Evolutionary conservation across 1,139 yeast genomes (phyloP), one percentile per base, ranked within the genome.

Genomic region (Starmera stellimalicola): DNA sequence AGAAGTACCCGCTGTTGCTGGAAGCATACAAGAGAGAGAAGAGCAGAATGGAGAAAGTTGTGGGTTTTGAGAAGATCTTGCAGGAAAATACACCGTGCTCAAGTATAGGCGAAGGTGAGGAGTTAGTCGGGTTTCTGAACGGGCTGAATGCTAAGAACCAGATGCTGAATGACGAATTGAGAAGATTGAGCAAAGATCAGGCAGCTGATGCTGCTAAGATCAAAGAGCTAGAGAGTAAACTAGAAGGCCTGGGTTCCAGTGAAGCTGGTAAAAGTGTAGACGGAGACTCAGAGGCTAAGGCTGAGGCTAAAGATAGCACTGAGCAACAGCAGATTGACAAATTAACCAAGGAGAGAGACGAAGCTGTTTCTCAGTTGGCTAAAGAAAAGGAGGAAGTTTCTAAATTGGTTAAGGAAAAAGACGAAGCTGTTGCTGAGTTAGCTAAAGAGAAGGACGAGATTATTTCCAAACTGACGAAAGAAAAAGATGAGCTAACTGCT

Each of bases 1-100:
- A 81, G 37, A 84, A 84, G 51, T 88, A 87, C 52, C 97, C 96
- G 0, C 58, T 76, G 16, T 62, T 88, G 12, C 66, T 85, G 32
- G 81, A 80, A 32, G 96, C 97, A 0, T 88, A 82, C 59, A 82
- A 85, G 51, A 62, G 69, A 1, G 96, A 87, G 52, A 85, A 83
- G 60, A 64, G 70, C 31, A 81, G 79, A 45, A 62, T 70, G 2
- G 79, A 73, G 33, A 64, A 79, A 35, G 69, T 87, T n/a, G 61
- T 54, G 7, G 52, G 65, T 1, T 81, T 88, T 48, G 95, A 87
- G 51, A 74, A 65, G 39, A 71, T 82, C 10, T 60, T 91, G 40
- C 69, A 71, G 34, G 96, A 91, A 45, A 60, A 74, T 45, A 88
- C 97, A 0, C 97, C 97, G 0, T 69, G 84, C 33, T 68, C 82